A percentile compares a stretch with the other conserved stretches of the same genome.
These are phyloP conservation scores for Nyctanthes arbortristis DNA, from an alignment of 257 asterid genomes.

Conservation along the genomic window DNA sequence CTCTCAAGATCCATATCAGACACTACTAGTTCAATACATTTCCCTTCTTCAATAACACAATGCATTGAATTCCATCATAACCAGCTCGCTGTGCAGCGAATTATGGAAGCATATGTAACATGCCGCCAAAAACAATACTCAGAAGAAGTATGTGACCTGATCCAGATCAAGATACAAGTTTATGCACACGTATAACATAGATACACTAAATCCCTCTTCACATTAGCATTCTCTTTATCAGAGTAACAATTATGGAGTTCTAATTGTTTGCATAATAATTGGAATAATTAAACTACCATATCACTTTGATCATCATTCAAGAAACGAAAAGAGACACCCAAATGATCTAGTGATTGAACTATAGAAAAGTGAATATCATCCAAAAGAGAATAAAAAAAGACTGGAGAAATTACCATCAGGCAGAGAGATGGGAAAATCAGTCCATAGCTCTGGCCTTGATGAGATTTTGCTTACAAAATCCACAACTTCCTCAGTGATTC, in stretches of 20 bases:
- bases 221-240: neutral
- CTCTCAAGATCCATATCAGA: neutral
- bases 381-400: constrained; percentile 5
- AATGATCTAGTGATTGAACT: neutral
- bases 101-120: too few relatives aligned
- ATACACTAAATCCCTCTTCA: too few relatives aligned
- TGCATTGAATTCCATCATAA: too few relatives aligned
- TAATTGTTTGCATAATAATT: neutral
- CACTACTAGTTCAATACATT: neutral
- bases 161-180: neutral
- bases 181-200: neutral
- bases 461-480: constrained; percentile 55
- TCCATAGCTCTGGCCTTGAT: constrained; percentile 67
- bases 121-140: neutral
- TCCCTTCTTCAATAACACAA: neutral
- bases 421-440: constrained; percentile 68
- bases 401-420: constrained; percentile 65
- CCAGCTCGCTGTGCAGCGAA: too few relatives aligned
- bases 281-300: neutral
- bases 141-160: neutral
- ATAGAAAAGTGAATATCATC: neutral
- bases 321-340: neutral
- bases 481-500: constrained; percentile 57
- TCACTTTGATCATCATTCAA: neutral
- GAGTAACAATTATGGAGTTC: neutral